Percentiles rank a stretch among this genome's conserved stretches.
These are phyloP conservation scores for Hypoxylon lienhwacheense DNA, from an alignment of 495 filamentous ascomycete species.

Conservation along the genomic window DNA sequence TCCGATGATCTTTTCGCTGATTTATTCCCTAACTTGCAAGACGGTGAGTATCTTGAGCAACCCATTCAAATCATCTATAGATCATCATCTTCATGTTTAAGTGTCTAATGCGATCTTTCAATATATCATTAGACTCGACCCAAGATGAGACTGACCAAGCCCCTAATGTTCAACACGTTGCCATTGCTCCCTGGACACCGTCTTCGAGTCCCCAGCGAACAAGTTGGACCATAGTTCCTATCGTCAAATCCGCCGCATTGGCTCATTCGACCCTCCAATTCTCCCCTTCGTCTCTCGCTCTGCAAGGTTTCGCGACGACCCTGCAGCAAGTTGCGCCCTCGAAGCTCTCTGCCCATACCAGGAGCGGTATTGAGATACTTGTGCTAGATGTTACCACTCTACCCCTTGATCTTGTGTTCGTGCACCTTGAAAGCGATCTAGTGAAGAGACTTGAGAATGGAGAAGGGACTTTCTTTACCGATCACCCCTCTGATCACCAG, in stretches of 20 bases:
- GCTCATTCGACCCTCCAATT: conserved; percentile 78
- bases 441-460: conserved; percentile 58
- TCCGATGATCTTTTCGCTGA: conserved; percentile 84
- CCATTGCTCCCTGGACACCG: conserved; percentile 80
- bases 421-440: conserved; percentile 79
- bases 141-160: conserved; percentile 36
- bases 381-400: conserved; percentile 80
- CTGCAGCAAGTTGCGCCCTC: conserved; percentile 62
- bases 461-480: conserved; percentile 58
- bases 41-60: conserved; percentile 39
- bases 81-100: too few species aligned
- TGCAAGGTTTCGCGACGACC: conserved; percentile 72
- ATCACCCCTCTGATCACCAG: conserved; percentile 43
- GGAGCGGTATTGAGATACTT: conserved; percentile 73
- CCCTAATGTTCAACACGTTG: conserved; percentile 62
- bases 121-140: conserved; percentile 27
- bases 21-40: conserved; percentile 66
- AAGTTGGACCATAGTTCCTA: conserved; percentile 83
- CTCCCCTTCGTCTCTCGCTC: conserved; percentile 73
- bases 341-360: conserved; percentile 62
- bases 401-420: conserved; percentile 78
- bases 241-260: conserved; percentile 61
- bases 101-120: conserved; percentile 19
- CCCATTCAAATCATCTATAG: too few species aligned
- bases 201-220: conserved; percentile 62